Base-by-base conservation (phyloP, 2,329 filamentous ascomycete species). In the Pseudogymnoascus sp. region DNA sequence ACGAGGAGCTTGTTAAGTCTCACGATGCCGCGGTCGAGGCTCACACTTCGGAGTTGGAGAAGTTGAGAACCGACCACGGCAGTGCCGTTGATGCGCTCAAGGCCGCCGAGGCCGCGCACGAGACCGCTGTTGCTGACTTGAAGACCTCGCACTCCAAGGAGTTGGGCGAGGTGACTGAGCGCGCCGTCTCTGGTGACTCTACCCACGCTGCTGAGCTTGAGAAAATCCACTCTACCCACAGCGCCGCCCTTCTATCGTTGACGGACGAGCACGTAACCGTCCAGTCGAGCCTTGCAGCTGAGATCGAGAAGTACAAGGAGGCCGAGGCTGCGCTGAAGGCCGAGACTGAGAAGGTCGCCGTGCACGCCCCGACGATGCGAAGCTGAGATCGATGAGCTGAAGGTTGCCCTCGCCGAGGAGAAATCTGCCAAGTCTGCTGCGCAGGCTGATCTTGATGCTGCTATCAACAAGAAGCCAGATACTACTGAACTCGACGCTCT, bases 361-460 rank as follows among this genome's bases (percentile, higher is more conserved):
- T 79, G 21, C 58, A 66, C 18, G 64, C 72, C 18, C 43, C 55
- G 31, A 63, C 66, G 35, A 64, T n/a, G 66, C 16, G 59, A 69
- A 33, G 65, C 63, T 21, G 72, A 73, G 33, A 40, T 72, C 14
- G 69, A 73, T 21, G 61, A 58, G 11, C 58, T 72, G 14, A 69
- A 67, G 62, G 62, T 70, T 63, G 67, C 69, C n/a, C 63, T 73
- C 2, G 72, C 75, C 28, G 71, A 68, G 71, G 79, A 83, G 65
- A 75, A 74, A 68, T 73, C 74, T n/a, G 71, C 82, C 3, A 77
- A 80, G 66, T 78, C 69, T 38, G 63, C 66, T 43, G 72, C 72
- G n/a, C 66, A 72, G 72, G 84, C 84, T 18, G 84, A 86, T 60
- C 78, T 88, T 14, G 85, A 88, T 64, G 83, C 83, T 6, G 73